These are phyloP conservation scores for Yarrowia sp. DNA, from an alignment of 805 yeast genomes.

Conservation along the genomic window DNA sequence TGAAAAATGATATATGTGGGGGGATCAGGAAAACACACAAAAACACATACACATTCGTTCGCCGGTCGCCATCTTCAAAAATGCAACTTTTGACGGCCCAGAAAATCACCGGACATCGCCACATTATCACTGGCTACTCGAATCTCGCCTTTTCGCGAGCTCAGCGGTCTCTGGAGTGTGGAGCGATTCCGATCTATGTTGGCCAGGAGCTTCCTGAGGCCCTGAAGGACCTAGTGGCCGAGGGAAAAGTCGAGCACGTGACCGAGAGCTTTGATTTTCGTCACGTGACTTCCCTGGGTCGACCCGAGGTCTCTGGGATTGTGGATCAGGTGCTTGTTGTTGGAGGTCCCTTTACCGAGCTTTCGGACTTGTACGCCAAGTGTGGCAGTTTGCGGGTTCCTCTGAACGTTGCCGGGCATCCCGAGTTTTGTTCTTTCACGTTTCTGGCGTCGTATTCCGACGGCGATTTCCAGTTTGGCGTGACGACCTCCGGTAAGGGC, in stretches of 20 bases:
- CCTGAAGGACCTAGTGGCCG: slow-evolving; percentile 43
- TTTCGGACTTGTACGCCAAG: slow-evolving; percentile 48
- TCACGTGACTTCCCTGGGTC: slow-evolving; percentile 65
- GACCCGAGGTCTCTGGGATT: slow-evolving; percentile 64
- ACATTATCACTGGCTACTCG: slow-evolving; percentile 61
- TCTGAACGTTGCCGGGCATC: slow-evolving; percentile 76
- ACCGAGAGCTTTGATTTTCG: slow-evolving; percentile 51
- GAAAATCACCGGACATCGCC: slow-evolving; percentile 3
- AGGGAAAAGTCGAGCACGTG: slow-evolving; percentile 48
- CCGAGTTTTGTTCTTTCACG: slow-evolving; percentile 76
- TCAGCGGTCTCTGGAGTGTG: slow-evolving; percentile 57
- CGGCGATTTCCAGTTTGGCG: slow-evolving; percentile 80
- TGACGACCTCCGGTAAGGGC: slow-evolving; percentile 88
- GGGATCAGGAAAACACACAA: neutral
- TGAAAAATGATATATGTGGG: slow-evolving; percentile 14
- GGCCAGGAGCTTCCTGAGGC: slow-evolving; percentile 41
- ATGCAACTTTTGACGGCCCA: slow-evolving; percentile 24
- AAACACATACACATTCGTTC: neutral
- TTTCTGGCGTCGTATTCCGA: slow-evolving; percentile 72
- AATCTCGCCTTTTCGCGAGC: slow-evolving; percentile 59
- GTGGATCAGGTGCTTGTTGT: slow-evolving; percentile 82
- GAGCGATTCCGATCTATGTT: slow-evolving; percentile 65
- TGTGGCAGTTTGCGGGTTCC: slow-evolving; percentile 64
- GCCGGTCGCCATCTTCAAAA: neutral
- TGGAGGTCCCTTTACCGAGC: slow-evolving; percentile 57